Evolutionary conservation across 768 basidiomycete species (phyloP), one percentile per base, ranked within the genome.

Genomic region (Termitomyces eurrhizus): DNA sequence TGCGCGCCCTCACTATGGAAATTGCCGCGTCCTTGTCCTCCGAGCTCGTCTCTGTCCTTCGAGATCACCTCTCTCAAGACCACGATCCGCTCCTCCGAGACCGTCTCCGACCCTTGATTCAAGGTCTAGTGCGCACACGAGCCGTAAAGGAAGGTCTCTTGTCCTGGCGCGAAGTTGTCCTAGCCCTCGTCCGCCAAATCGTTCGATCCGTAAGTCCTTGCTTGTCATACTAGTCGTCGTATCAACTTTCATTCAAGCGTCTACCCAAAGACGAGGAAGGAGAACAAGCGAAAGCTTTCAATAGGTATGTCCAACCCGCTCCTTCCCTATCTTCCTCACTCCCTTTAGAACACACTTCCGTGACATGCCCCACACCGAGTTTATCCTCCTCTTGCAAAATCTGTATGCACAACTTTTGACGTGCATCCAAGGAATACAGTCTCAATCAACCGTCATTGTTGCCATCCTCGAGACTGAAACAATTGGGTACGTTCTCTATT

Each of bases 11-110:
- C 44, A 87, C 88, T 0, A 77, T 84, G 67, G 86, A 93, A 66
- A 92, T 97, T 64, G 84, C 90, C 0, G 76, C 81, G 2, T 89
- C 90, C 0, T 76, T 97, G 26, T 87, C 92, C 7, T 78, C 83
- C 18, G 93, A 96, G 69, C 77, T 95, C 2, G 84, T 92, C n/a
- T 78, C 79, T 29, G 81, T 88, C 3, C 79, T 95, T 33, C 80
- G 82, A 51, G 77, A 79, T 52, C 92, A 93, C 71, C 75, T 95
- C 37, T 74, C 81, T 3, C 79, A 83, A 52, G 66, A 69, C 59
- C 50, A 61, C 7, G 53, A 83, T 59, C 69, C 81, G 62, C 77
- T 77, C 1, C 68, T 92, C 52, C 80, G 79, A 56, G 89, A 92
- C 63, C 78, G 85, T 35, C 66, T 94, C 42, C 80, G 81, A 32